Percentiles rank a stretch among this genome's conserved stretches.
Conservation (phyloP, 257 asterid species). For the Lantana camara region DNA sequence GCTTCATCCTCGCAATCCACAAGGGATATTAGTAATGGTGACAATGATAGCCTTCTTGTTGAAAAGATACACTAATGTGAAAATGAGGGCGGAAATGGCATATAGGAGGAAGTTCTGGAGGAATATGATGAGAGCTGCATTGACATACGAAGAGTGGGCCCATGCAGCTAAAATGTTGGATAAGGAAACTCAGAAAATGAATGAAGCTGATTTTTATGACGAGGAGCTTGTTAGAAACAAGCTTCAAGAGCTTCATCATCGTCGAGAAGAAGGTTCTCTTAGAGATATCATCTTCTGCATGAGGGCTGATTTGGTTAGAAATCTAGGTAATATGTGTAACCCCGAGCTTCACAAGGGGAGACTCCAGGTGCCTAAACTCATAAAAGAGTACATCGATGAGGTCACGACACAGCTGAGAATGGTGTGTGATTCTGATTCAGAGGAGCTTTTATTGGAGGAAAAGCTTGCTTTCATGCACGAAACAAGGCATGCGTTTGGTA, state of each 20-base stretch:
- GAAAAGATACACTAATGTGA: slow-evolving; percentile 80
- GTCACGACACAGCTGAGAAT: slow-evolving; percentile 84
- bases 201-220: slow-evolving; percentile 77
- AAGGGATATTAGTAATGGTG: slow-evolving; percentile 79
- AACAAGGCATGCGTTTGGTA: slow-evolving; percentile 94
- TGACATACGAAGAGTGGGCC: slow-evolving; percentile 97
- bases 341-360: slow-evolving; percentile 92
- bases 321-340: slow-evolving; percentile 93
- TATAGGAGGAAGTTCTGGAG: slow-evolving; percentile 93
- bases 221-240: slow-evolving; percentile 86
- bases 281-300: slow-evolving; percentile 87
- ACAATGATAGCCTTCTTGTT: slow-evolving; percentile 71
- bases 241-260: slow-evolving; percentile 79
- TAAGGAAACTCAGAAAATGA: slow-evolving; percentile 70
- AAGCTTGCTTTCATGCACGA: slow-evolving; percentile 96
- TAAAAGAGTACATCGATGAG: slow-evolving; percentile 90
- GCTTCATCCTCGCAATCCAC: slow-evolving; percentile 94
- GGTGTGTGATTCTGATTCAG: slow-evolving; percentile 89
- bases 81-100: slow-evolving; percentile 81
- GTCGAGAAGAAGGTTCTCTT: slow-evolving; percentile 88
- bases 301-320: slow-evolving; percentile 91
- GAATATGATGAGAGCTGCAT: slow-evolving; percentile 90
- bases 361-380: slow-evolving; percentile 87
- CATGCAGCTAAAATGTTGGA: slow-evolving; percentile 95
- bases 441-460: slow-evolving; percentile 91